Evolutionary conservation across 2,329 filamentous ascomycete species (phyloP).

Genomic region (Diplodia seriata): DNA sequence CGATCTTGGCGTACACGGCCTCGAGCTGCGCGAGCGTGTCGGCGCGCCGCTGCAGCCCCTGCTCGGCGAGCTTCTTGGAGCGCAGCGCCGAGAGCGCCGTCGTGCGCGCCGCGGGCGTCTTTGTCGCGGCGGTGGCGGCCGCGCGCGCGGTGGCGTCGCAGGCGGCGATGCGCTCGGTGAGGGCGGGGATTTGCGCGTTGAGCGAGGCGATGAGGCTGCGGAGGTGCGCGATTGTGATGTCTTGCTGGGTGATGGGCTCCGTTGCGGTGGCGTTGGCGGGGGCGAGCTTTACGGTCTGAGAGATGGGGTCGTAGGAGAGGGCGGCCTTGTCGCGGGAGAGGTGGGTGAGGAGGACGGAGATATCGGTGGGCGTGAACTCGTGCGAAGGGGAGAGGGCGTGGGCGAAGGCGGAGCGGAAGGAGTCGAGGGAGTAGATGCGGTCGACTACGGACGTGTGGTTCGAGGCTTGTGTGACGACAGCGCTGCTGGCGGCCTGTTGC

Average conservation of each 20-base stretch:
- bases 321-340: slow-evolving; percentile 69
- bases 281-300: slow-evolving; percentile 79
- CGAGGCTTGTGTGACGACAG: slow-evolving; percentile 46
- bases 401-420: slow-evolving; percentile 46
- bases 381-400: slow-evolving; percentile 40
- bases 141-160: slow-evolving; percentile 67
- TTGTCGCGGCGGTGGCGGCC: slow-evolving; percentile 64
- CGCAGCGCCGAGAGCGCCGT: slow-evolving; percentile 81
- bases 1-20: slow-evolving; percentile 79
- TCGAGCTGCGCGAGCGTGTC: slow-evolving; percentile 82
- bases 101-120: slow-evolving; percentile 25
- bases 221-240: slow-evolving; percentile 81
- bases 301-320: slow-evolving; percentile 76
- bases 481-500: slow-evolving; percentile 49
- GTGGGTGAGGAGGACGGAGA: slow-evolving; percentile 71
- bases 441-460: slow-evolving; percentile 46
- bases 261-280: slow-evolving; percentile 54
- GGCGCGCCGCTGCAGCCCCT: slow-evolving; percentile 72
- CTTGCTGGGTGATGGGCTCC: slow-evolving; percentile 72
- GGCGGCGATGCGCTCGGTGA: slow-evolving; percentile 62
- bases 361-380: slow-evolving; percentile 63
- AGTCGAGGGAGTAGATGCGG: slow-evolving; percentile 45
- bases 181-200: slow-evolving; percentile 68
- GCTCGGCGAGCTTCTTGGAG: slow-evolving; percentile 81
- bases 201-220: slow-evolving; percentile 75